Percentiles rank a stretch among this genome's conserved stretches.
Evolutionary conservation across 495 filamentous ascomycete species (phyloP).

Genomic region (Peziza echinospora): DNA sequence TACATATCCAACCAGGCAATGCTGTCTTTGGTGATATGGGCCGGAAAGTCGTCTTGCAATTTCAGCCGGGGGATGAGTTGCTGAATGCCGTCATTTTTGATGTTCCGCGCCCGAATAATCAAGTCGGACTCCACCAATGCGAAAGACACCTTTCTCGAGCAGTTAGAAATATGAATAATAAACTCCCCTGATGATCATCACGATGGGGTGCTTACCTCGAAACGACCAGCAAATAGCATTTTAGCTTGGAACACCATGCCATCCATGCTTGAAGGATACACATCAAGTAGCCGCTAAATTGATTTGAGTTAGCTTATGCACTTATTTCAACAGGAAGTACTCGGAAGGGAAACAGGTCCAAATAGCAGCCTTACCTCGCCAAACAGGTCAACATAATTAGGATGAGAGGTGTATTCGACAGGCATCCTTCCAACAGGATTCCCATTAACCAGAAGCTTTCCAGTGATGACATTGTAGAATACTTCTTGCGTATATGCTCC

Average conservation of each 20-base stretch:
- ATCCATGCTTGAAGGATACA: neutral
- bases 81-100: no score
- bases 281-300: neutral
- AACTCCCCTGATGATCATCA: no score
- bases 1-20: slow-evolving; percentile 46
- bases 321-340: no score
- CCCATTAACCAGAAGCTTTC: slow-evolving; percentile 35
- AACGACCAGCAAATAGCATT: no score
- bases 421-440: slow-evolving; percentile 31
- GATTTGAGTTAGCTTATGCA: no score
- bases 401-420: slow-evolving; percentile 24
- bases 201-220: no score
- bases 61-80: neutral
- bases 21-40: slow-evolving; percentile 24
- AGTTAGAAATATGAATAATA: no score
- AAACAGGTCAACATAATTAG: slow-evolving; percentile 1
- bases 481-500: slow-evolving; percentile 9
- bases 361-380: neutral
- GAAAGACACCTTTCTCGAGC: no score
- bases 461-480: slow-evolving; percentile 33
- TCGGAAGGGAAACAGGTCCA: no score
- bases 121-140: neutral
- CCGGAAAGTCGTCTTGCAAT: slow-evolving; percentile 23
- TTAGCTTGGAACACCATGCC: no score
- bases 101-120: no score